Evolutionary conservation across 1,139 yeast genomes (phyloP).

Genomic region (Pichia sp.): DNA sequence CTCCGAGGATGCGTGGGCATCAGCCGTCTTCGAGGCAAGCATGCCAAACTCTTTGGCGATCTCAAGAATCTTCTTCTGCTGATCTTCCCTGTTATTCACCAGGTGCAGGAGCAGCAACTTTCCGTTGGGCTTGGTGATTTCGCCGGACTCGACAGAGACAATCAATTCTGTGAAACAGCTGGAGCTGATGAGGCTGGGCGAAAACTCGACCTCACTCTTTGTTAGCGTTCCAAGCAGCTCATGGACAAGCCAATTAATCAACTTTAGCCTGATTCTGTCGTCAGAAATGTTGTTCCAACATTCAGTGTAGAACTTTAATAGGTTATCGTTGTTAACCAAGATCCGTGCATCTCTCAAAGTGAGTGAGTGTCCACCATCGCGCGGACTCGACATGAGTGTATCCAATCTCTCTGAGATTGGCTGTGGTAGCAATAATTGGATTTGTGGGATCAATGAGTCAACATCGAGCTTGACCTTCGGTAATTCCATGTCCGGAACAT

Average conservation of each 20-base stretch:
- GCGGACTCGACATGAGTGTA: slow-evolving; percentile 44
- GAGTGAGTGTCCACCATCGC: slow-evolving; percentile 38
- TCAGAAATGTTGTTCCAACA: slow-evolving; percentile 45
- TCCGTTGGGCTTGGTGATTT: slow-evolving; percentile 55
- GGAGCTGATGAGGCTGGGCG: slow-evolving; percentile 36
- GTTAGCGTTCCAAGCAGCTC: slow-evolving; percentile 70
- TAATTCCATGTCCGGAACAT: slow-evolving; percentile 91
- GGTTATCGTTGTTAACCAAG: slow-evolving; percentile 43
- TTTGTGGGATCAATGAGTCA: slow-evolving; percentile 35
- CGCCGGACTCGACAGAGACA: slow-evolving; percentile 33
- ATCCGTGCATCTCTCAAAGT: slow-evolving; percentile 69
- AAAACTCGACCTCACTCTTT: slow-evolving; percentile 43
- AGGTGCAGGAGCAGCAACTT: slow-evolving; percentile 58
- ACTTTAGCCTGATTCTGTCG: slow-evolving; percentile 32
- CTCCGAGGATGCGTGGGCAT: slow-evolving; percentile 5
- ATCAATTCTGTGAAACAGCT: slow-evolving; percentile 43
- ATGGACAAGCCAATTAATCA: slow-evolving; percentile 82
- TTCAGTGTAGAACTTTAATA: slow-evolving; percentile 46
- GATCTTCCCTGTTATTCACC: slow-evolving; percentile 43
- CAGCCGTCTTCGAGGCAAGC: slow-evolving; percentile 6
- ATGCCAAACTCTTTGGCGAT: slow-evolving; percentile 37
- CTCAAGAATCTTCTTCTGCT: slow-evolving; percentile 41
- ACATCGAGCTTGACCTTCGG: slow-evolving; percentile 51
- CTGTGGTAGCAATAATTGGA: slow-evolving; percentile 46
- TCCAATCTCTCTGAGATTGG: slow-evolving; percentile 59